Percentiles rank a stretch among this genome's conserved stretches.
These are phyloP conservation scores for Aaosphaeria pasadenensis DNA, from an alignment of 2,329 filamentous ascomycete species.

Conservation along the genomic window DNA sequence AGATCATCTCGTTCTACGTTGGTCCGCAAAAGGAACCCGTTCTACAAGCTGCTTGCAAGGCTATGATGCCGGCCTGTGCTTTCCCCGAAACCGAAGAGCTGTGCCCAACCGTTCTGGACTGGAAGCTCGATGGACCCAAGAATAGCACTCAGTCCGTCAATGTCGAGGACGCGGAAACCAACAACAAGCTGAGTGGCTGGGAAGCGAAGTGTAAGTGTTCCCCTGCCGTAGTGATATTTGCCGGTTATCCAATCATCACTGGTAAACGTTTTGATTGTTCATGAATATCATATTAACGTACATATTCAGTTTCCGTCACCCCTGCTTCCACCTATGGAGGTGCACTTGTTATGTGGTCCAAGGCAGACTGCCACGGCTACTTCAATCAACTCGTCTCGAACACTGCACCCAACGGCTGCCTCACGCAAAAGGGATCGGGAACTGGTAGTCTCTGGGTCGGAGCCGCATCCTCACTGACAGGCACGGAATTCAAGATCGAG, in stretches of 20 bases:
- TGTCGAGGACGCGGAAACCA: conserved; percentile 8
- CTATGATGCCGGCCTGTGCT: conserved; percentile 1
- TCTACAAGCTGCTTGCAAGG: not conserved
- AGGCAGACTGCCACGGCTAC: conserved; percentile 27
- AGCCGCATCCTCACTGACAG: conserved; percentile 15
- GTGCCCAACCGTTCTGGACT: not conserved
- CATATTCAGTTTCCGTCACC: conserved; percentile 18
- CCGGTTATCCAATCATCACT: not conserved
- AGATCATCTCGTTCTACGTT: not conserved
- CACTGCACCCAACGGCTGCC: conserved; percentile 16
- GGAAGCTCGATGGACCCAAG: conserved; percentile 2
- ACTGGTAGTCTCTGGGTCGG: conserved; percentile 20
- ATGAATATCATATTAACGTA: conserved; percentile 3
- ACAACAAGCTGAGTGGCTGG: conserved; percentile 16
- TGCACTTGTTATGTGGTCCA: conserved; percentile 18
- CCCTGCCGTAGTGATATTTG: not conserved
- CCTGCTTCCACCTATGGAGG: conserved; percentile 15
- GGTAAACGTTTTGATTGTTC: not conserved
- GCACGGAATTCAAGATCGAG: conserved; percentile 18
- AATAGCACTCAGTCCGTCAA: conserved; percentile 16
- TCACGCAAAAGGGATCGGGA: conserved; percentile 14
- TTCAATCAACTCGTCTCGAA: conserved; percentile 20
- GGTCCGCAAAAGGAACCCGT: not conserved
- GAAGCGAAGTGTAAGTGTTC: conserved; percentile 17
- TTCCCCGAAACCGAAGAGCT: not conserved